Base-by-base conservation (phyloP, 768 basidiomycete genomes). In the Stropharia rugosoannulata region DNA sequence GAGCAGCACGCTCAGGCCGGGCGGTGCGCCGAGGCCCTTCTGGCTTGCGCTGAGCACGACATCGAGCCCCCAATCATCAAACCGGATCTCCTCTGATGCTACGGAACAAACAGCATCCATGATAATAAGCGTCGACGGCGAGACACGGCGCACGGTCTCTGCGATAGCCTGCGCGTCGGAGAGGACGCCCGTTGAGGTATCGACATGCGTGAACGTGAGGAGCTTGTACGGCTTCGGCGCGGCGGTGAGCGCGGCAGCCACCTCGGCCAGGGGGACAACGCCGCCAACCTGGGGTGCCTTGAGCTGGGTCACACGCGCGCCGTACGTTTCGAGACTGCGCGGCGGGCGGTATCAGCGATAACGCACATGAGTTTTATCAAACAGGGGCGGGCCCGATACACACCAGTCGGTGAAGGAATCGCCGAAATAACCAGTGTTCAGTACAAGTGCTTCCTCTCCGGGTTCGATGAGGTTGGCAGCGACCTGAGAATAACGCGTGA, bases 31-130 rank as follows among this genome's bases (percentile, higher is more conserved):
- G 18, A 99, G 84, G 39, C 96, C 97, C 68, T 97, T 97, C 71
- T 96, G 94, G 55, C 85, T 87, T 9, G 92, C 94, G 13, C 87
- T 83, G 40, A 95, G 62, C 22, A 98, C 88, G 37, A 95, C 85
- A 62, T 99, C 97, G 51, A 98, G 78, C 22, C 81, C 86, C 97
- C 97, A 98, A 2, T 82, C 87, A 63, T 98, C 97, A 78, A 97
- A 90, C 43, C 79, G 84, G 64, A 99, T 95, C 69, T 98, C 94
- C 69, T 98, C 97, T 62, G 89, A 92, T 5, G 92, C 97, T 13
- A 98, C 94, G 1, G 94, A 89, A 73, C 97, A 99, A 25, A 99
- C 97, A n/a, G 85, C 93, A 66, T 99, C 97, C 56, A 94, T 77
- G 7, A 90, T 77, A 41, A 93, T 90, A 58, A 99, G 76, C 1